Evolutionary conservation across 2,329 filamentous ascomycete species (phyloP).

Genomic region (Phoma sp.): DNA sequence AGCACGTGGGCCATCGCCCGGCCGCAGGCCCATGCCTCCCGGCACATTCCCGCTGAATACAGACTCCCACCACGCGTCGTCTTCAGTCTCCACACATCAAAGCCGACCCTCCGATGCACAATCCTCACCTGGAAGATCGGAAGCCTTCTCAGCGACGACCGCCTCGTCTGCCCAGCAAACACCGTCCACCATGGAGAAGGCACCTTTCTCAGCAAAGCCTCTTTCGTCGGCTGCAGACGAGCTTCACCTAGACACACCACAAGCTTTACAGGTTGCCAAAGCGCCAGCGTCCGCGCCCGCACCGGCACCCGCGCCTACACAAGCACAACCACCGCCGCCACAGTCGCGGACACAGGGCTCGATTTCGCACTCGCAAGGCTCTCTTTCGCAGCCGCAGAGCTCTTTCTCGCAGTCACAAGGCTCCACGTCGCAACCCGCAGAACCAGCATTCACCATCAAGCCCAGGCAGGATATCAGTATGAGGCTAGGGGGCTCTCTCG

Average conservation of each 20-base stretch:
- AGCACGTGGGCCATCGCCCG: conserved; percentile 40
- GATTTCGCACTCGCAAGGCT: background rate
- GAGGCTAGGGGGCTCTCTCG: conserved; percentile 22
- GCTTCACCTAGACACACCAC: conserved; percentile 29
- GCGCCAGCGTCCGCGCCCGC: background rate
- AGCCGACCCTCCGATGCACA: conserved; percentile 33
- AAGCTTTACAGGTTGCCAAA: conserved; percentile 6
- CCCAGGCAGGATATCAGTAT: conserved; percentile 26
- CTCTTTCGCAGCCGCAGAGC: no score
- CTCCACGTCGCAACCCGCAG: conserved; percentile 11
- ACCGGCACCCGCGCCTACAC: background rate
- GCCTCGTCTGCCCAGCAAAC: conserved; percentile 23
- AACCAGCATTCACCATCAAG: conserved; percentile 20
- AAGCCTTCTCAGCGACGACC: conserved; percentile 27
- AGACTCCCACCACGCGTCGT: conserved; percentile 30
- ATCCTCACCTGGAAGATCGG: conserved; percentile 30
- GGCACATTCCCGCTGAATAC: conserved; percentile 35
- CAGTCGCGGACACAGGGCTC: conserved; percentile 16
- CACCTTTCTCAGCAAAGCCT: conserved; percentile 18
- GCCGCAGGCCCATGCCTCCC: conserved; percentile 33
- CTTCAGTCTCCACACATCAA: conserved; percentile 37
- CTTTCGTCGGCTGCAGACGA: conserved; percentile 20
- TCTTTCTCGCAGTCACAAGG: background rate
- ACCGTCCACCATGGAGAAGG: conserved; percentile 22
- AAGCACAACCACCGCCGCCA: conserved; percentile 1